phyloP scores from a whole-genome alignment of 352 stramenopile species.

The Phytophthora sp. region DNA sequence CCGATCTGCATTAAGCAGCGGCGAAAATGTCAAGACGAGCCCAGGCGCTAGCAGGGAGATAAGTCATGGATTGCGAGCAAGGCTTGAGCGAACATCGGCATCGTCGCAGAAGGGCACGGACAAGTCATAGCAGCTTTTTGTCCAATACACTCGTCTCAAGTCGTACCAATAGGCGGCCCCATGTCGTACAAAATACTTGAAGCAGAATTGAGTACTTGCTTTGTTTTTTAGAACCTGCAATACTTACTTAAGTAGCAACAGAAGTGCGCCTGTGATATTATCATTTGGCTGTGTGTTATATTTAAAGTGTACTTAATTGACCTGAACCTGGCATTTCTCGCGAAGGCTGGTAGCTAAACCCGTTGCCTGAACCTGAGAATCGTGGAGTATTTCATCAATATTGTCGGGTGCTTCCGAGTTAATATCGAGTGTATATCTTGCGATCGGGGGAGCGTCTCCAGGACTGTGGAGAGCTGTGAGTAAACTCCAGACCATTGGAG shows the following conservation, averaged over 20 bases:
- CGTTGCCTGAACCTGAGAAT: constrained; percentile 38
- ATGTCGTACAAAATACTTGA: constrained; percentile 6
- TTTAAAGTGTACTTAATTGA: not conserved
- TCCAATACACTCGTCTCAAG: not conserved
- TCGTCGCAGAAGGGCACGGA: constrained; percentile 8
- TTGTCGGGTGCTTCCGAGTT: constrained; percentile 38
- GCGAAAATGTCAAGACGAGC: not conserved
- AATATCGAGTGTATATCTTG: constrained; percentile 42
- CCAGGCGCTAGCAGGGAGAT: constrained; percentile 1
- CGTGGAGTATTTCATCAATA: constrained; percentile 37
- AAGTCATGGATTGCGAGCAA: constrained; percentile 20
- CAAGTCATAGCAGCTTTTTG: constrained; percentile 23
- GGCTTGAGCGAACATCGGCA: constrained; percentile 12
- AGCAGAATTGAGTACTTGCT: constrained; percentile 13
- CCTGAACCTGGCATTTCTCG: constrained; percentile 46
- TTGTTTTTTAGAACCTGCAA: no score
- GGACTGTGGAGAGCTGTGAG: constrained; percentile 66
- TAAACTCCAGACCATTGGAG: constrained; percentile 79
- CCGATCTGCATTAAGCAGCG: constrained; percentile 25
- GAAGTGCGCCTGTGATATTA: constrained; percentile 2
- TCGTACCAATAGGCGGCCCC: not conserved
- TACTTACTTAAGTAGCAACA: no score
- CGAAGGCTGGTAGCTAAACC: constrained; percentile 43
- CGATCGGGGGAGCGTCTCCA: constrained; percentile 48
- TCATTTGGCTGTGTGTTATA: not conserved